phyloP scores from a whole-genome alignment of 1,284 basidiomycete species.

The Cryptococcus maquisensis region DNA sequence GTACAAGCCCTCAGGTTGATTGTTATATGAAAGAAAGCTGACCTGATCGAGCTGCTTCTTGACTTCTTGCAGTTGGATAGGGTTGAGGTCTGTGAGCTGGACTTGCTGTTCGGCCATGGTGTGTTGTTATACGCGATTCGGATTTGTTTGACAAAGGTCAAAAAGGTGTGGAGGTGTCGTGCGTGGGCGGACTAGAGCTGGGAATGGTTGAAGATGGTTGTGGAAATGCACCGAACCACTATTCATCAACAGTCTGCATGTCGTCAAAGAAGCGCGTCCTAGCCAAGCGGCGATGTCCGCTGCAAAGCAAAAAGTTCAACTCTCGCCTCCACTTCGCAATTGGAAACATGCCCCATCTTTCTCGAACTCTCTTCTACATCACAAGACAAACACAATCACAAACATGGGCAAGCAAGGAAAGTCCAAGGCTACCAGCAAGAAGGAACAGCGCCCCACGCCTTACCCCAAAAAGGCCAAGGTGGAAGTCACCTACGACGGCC shows the following conservation, averaged over 20 bases:
- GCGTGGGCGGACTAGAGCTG: too few species aligned
- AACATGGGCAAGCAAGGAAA: slow-evolving; percentile 1
- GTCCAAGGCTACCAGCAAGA: background rate
- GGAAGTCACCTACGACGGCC: slow-evolving; percentile 37
- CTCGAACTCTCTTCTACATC: background rate
- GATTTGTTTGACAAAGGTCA: background rate
- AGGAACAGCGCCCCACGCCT: slow-evolving; percentile 16
- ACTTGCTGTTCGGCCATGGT: slow-evolving; percentile 61
- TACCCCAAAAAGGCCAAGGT: slow-evolving; percentile 35
- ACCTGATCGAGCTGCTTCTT: slow-evolving; percentile 86
- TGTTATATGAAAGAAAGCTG: slow-evolving; percentile 13
- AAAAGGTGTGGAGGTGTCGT: background rate
- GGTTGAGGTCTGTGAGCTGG: slow-evolving; percentile 70
- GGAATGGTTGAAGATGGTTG: background rate
- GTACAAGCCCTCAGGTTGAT: background rate
- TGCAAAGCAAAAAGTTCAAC: too few species aligned
- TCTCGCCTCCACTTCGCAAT: too few species aligned
- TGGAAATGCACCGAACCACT: background rate
- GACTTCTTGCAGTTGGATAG: slow-evolving; percentile 77
- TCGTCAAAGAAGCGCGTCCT: too few species aligned
- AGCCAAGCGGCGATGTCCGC: too few species aligned
- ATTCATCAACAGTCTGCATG: background rate
- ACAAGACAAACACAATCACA: background rate
- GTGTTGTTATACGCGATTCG: background rate
- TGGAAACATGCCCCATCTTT: background rate